These are phyloP conservation scores for Lachnellula cervina DNA, from an alignment of 2,329 filamentous ascomycete genomes.

Conservation along the genomic window DNA sequence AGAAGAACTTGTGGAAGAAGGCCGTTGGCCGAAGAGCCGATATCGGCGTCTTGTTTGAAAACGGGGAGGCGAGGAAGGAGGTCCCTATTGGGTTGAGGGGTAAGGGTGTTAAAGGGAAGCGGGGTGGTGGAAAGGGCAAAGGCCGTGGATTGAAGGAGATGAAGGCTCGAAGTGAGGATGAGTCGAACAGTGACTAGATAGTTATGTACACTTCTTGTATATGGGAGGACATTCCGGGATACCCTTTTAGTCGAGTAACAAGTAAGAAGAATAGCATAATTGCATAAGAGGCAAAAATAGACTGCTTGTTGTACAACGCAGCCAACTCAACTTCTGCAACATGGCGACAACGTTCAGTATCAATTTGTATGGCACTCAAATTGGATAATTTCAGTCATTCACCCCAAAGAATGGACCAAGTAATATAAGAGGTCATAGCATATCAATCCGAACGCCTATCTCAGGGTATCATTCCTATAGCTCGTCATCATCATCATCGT, in stretches of 20 bases:
- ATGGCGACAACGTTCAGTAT: not conserved
- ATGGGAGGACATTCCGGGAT: not conserved
- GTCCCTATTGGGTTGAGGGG: conserved; percentile 38
- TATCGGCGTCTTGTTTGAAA: conserved; percentile 40
- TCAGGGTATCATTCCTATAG: conserved; percentile 18
- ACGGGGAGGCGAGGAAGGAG: conserved; percentile 40
- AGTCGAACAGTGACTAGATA: conserved; percentile 23
- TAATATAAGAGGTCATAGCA: not conserved
- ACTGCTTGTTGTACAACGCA: not conserved
- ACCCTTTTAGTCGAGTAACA: not conserved
- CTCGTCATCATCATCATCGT: conserved; percentile 5
- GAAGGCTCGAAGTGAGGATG: conserved; percentile 28
- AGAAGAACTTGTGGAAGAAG: conserved; percentile 38
- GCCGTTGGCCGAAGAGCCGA: conserved; percentile 38
- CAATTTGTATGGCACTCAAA: no score
- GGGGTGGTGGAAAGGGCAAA: conserved; percentile 36
- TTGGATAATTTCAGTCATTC: no score
- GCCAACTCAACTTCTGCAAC: not conserved
- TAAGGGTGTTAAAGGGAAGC: conserved; percentile 37
- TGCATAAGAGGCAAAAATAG: conserved; percentile 9
- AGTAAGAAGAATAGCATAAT: not conserved
- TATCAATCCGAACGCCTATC: conserved; percentile 5
- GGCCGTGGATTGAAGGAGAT: conserved; percentile 28
- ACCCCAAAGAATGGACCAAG: not conserved
- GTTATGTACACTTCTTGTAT: conserved; percentile 6